phyloP scores from a whole-genome alignment of 192 early-diverging fungal genomes.

The Globomyces pollinis-pini region DNA sequence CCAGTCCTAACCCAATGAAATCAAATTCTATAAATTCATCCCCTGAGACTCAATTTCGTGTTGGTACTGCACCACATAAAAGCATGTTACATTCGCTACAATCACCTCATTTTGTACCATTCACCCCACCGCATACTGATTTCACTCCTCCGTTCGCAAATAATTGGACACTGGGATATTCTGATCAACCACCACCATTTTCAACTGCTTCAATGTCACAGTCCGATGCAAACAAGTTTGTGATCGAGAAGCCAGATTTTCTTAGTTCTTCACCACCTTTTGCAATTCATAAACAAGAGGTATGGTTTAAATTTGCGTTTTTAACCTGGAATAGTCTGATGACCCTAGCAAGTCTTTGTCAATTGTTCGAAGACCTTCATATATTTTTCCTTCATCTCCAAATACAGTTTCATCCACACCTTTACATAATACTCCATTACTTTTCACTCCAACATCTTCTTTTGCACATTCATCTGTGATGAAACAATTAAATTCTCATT shows the following conservation, averaged over 20 bases:
- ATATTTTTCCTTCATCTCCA: constrained; percentile 8
- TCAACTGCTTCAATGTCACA: constrained; percentile 1
- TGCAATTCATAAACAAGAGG: not conserved
- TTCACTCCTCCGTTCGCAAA: not conserved
- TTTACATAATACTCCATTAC: not conserved
- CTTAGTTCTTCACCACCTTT: constrained; percentile 1
- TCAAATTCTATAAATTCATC: constrained; percentile 10
- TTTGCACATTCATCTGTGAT: not conserved
- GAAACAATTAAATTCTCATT: not conserved
- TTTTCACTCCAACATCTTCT: constrained; percentile 7
- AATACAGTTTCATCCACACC: not conserved
- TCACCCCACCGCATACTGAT: constrained; percentile 21
- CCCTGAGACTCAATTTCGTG: constrained; percentile 3
- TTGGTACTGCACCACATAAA: not conserved
- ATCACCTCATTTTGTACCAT: constrained; percentile 5
- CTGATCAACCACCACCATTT: constrained; percentile 19
- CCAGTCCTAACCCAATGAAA: not conserved
- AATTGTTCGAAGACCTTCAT: constrained; percentile 6
- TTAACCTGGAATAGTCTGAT: not conserved
- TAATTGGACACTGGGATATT: not conserved
- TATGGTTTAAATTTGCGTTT: not conserved
- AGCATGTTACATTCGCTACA: constrained; percentile 6
- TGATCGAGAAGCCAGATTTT: constrained; percentile 5
- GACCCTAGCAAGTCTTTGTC: not conserved
- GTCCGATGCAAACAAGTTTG: not conserved